Evolutionary conservation across 2,329 filamentous ascomycete genomes (phyloP).

Genomic region (Apiospora sp.): DNA sequence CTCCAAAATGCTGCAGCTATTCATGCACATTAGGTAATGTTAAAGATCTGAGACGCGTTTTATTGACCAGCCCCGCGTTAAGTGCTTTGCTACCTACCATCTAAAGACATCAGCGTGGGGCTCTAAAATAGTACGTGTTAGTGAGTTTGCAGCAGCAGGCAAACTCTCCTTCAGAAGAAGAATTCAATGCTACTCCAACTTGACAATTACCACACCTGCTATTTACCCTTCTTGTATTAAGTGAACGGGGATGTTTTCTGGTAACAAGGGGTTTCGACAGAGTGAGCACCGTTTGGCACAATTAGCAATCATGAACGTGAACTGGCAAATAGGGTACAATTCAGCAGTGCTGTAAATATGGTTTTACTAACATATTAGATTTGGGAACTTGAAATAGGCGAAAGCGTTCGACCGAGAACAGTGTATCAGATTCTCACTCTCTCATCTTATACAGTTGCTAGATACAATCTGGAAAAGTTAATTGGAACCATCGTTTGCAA

Average conservation of each 20-base stretch:
- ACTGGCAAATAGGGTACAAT: no score
- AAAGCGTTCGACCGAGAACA: no score
- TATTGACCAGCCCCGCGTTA: conserved; percentile 10
- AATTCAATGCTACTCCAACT: not conserved
- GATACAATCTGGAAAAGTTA: no score
- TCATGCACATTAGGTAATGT: not conserved
- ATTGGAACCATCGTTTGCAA: no score
- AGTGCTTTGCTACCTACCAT: not conserved
- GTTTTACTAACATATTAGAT: no score
- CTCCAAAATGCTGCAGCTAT: not conserved
- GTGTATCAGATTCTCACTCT: no score
- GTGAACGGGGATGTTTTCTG: conserved; percentile 58
- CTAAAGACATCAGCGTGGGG: not conserved
- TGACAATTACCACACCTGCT: not conserved
- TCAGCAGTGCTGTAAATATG: no score
- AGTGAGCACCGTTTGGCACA: not conserved
- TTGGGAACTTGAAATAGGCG: no score
- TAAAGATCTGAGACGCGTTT: not conserved
- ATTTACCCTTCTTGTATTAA: not conserved
- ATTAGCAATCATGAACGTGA: not conserved
- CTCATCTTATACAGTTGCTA: no score
- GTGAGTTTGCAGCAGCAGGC: not conserved
- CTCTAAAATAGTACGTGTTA: not conserved
- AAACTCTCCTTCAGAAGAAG: not conserved
- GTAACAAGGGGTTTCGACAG: conserved; percentile 45